Conservation (phyloP, 306 rosid species). For the Ormosia emarginata region DNA sequence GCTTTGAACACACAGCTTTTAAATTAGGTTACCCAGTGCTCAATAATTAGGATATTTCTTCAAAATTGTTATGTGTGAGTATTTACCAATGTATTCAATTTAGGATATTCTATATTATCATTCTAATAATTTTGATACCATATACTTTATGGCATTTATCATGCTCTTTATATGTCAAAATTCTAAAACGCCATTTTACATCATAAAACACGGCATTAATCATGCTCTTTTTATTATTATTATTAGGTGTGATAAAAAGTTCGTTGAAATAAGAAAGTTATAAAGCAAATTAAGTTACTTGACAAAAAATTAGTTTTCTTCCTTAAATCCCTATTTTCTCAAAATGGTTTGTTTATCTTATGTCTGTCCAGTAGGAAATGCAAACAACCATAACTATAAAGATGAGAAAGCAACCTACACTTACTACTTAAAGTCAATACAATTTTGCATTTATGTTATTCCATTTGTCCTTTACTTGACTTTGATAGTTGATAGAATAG, state of each 20-base stretch:
- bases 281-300: not conserved
- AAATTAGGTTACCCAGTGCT: not conserved
- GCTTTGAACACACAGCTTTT: not conserved
- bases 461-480: slow-evolving; percentile 57
- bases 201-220: slow-evolving; percentile 17
- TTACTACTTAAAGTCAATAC: slow-evolving; percentile 30
- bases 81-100: not conserved
- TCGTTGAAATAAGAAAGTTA: not conserved
- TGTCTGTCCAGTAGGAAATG: not conserved
- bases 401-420: slow-evolving; percentile 24
- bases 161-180: not conserved
- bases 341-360: not conserved
- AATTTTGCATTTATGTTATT: slow-evolving; percentile 41
- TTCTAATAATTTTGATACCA: not conserved
- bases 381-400: slow-evolving; percentile 15
- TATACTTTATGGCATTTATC: slow-evolving; percentile 18
- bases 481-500: slow-evolving; percentile 43
- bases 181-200: not conserved
- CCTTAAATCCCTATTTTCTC: not conserved
- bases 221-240: slow-evolving; percentile 1
- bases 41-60: not conserved
- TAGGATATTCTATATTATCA: not conserved
- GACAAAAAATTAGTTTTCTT: not conserved
- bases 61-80: not conserved
- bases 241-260: not conserved